phyloP scores from a whole-genome alignment of 352 stramenopile species.

The Phytophthora megakarya region DNA sequence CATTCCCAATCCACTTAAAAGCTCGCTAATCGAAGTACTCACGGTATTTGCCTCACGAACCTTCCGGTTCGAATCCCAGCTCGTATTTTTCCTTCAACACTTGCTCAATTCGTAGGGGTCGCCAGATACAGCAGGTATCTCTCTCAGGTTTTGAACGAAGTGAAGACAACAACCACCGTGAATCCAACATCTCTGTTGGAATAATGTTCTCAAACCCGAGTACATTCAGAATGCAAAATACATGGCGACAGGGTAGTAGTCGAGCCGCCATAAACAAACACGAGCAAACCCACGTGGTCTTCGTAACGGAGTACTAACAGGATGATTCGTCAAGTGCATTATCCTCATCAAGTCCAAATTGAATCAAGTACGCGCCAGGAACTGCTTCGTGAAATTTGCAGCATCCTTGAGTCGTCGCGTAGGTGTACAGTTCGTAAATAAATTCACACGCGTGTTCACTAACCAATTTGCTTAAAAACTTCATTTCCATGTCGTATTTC shows the following conservation, averaged over 20 bases:
- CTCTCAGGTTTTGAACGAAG: background rate
- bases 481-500: conserved; percentile 27
- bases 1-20: conserved; percentile 19
- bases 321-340: conserved; percentile 18
- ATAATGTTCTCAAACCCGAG: conserved; percentile 18
- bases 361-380: conserved; percentile 11
- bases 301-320: conserved; percentile 21
- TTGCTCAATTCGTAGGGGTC: background rate
- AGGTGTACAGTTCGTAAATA: conserved; percentile 20
- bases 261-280: conserved; percentile 27
- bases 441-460: conserved; percentile 34
- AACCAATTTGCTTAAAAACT: conserved; percentile 15
- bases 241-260: conserved; percentile 19
- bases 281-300: conserved; percentile 21
- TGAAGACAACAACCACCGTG: conserved; percentile 17
- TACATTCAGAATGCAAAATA: conserved; percentile 23
- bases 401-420: conserved; percentile 4
- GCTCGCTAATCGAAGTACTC: conserved; percentile 11
- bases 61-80: conserved; percentile 20
- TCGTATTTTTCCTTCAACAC: background rate
- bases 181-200: conserved; percentile 12
- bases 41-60: conserved; percentile 18
- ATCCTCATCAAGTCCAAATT: background rate
- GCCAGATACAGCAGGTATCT: conserved; percentile 1
- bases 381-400: conserved; percentile 25